These are phyloP conservation scores for Chenopodium album DNA, from an alignment of 148 eudicot species.

Conservation along the genomic window DNA sequence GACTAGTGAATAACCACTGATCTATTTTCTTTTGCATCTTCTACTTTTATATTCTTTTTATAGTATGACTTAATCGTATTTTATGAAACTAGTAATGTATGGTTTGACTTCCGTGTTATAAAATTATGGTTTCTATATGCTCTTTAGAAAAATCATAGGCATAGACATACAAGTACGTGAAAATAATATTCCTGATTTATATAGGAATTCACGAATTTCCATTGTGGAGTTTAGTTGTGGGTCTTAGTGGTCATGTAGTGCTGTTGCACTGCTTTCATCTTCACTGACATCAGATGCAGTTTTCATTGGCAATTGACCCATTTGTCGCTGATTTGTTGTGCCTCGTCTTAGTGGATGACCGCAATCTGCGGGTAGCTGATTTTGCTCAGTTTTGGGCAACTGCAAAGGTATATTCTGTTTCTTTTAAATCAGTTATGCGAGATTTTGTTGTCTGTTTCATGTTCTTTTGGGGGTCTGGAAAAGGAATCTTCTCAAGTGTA, in stretches of 20 bases:
- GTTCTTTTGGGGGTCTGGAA: slow-evolving; percentile 27
- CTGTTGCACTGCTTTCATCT: slow-evolving; percentile 78
- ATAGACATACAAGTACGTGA: slow-evolving; percentile 16
- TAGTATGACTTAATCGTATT: slow-evolving; percentile 16
- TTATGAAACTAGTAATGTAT: slow-evolving; percentile 8
- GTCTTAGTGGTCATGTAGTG: slow-evolving; percentile 74
- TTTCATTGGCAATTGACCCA: slow-evolving; percentile 92
- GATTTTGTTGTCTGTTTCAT: slow-evolving; percentile 36
- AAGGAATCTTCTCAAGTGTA: slow-evolving; percentile 8
- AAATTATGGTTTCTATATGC: not conserved
- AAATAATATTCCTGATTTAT: slow-evolving; percentile 17
- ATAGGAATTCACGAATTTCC: slow-evolving; percentile 29
- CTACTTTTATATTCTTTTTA: not conserved
- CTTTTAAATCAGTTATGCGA: slow-evolving; percentile 41
- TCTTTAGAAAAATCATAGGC: slow-evolving; percentile 17
- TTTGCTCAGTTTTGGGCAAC: slow-evolving; percentile 99
- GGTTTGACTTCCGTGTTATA: slow-evolving; percentile 19
- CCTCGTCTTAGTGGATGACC: slow-evolving; percentile 99
- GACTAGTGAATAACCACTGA: not conserved
- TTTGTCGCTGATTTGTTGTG: slow-evolving; percentile 97
- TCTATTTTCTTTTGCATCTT: not conserved
- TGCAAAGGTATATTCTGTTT: slow-evolving; percentile 95
- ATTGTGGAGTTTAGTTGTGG: slow-evolving; percentile 50
- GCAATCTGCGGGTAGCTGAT: slow-evolving; percentile 99
- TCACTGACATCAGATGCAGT: slow-evolving; percentile 94